Base-by-base conservation (phyloP, 106 monocot genomes). In the Allium sativum region DNA sequence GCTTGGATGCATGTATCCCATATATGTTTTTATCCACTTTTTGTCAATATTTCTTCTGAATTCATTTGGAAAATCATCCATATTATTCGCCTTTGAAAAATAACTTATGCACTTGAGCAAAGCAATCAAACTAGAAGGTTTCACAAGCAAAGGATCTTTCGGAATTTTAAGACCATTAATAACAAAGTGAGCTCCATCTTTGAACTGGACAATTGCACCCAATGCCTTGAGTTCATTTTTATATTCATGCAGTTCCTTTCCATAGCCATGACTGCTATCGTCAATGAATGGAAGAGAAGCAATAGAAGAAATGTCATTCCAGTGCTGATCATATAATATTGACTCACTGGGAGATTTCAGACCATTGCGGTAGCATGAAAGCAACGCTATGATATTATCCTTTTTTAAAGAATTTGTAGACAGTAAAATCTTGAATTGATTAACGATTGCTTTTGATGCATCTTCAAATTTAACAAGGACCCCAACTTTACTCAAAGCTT, bases 151-250 rank as follows among this genome's bases (percentile, higher is more conserved):
- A 59, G 68, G 65, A 58, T 78, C 52, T 52, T 18, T 68, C 7
- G 83, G 83, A 53, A 79, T 51, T 19, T 52, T 55, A 48, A 80
- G 41, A n/a, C 79, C 70, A 4, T 17, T 17, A 9, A 76, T 46
- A 7, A 84, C 63, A 58, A 79, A 80, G 10, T 40, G 59, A 10
- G 73, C 56, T n/a, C 84, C 84, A 6, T 61, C 18, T 57, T 81
- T 45, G 14, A 66, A 64, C 21, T 62, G 56, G 10, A 66, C 55
- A 18, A 40, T 42, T 1, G 61, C 76, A 17, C 81, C 77, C 31
- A 85, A 45, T 3, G 41, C 53, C 72, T 66, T 81, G 51, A 85
- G 67, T 65, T 75, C 85, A 45, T 72, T 58, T 69, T 72, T 75
- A 44, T 78, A 81, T 4, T 50, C 65, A 64, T 72, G 44, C 6